A percentile compares a stretch with the other conserved stretches of the same genome.
These are phyloP conservation scores for Alternaria viburni DNA, from an alignment of 2,329 filamentous ascomycete genomes.

Conservation along the genomic window DNA sequence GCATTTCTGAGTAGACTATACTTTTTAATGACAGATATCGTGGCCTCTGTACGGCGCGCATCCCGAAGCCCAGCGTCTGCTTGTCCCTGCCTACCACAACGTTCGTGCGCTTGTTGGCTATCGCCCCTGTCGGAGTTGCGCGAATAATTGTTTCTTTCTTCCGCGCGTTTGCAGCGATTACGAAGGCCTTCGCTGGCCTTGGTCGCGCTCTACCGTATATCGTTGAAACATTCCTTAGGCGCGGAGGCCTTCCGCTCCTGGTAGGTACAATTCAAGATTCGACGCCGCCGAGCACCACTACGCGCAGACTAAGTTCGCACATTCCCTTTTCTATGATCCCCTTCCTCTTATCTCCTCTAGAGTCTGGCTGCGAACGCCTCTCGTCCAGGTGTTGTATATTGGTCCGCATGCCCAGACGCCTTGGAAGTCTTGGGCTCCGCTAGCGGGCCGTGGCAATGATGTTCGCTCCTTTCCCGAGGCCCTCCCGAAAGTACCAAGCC, in stretches of 20 bases:
- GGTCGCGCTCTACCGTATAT: neutral
- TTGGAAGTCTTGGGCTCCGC: neutral
- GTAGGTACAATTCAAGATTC: neutral
- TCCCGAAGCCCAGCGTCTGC: neutral
- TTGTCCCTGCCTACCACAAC: neutral
- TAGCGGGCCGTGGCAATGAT: slow-evolving; percentile 1
- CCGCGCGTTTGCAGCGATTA: neutral
- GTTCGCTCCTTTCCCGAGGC: neutral
- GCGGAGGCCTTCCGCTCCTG: neutral
- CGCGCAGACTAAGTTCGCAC: neutral
- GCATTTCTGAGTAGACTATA: neutral
- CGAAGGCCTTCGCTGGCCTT: neutral
- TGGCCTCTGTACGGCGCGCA: neutral
- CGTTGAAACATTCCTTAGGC: neutral
- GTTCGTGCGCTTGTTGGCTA: neutral
- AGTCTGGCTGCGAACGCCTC: neutral
- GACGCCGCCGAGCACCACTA: slow-evolving; percentile 5
- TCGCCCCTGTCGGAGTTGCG: neutral
- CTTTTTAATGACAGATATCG: neutral
- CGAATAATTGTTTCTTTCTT: neutral
- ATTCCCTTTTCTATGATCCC: neutral
- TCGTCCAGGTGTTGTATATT: neutral
- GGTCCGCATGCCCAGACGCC: slow-evolving; percentile 2
- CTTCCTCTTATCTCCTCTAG: slow-evolving; percentile 4
- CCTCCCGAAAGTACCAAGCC: neutral